Evolutionary conservation across 768 basidiomycete species (phyloP).

Genomic region (Leucosporidium creatinivorum): DNA sequence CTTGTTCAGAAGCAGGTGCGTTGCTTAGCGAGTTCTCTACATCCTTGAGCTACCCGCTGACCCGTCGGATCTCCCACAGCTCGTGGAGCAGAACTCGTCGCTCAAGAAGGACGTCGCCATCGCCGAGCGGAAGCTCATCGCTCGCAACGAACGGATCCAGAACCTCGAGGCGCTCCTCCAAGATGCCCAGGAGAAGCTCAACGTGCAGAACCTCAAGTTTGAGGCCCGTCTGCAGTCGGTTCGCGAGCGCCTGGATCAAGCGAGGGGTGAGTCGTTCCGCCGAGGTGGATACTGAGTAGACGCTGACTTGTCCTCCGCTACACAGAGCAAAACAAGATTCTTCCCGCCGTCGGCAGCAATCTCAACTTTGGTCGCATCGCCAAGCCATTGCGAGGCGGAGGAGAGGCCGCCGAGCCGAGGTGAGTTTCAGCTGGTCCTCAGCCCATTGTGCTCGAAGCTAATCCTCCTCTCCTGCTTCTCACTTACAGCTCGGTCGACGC

Average conservation of each 20-base stretch:
- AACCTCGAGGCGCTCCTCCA: slow-evolving; percentile 87
- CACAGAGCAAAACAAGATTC: slow-evolving; percentile 1
- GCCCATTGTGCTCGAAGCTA: background rate
- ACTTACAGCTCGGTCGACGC: background rate
- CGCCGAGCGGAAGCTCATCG: slow-evolving; percentile 90
- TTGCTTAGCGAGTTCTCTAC: too few relatives aligned
- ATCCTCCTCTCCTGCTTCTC: background rate
- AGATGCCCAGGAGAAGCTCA: slow-evolving; percentile 84
- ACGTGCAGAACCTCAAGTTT: slow-evolving; percentile 91
- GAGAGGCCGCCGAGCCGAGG: slow-evolving; percentile 43
- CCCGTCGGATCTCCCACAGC: slow-evolving; percentile 48
- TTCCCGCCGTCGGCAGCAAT: slow-evolving; percentile 46
- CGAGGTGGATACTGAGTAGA: background rate
- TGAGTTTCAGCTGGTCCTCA: background rate
- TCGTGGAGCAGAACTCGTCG: slow-evolving; percentile 94
- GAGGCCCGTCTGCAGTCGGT: slow-evolving; percentile 86
- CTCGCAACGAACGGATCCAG: slow-evolving; percentile 95
- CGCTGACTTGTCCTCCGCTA: background rate
- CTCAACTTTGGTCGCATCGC: slow-evolving; percentile 90
- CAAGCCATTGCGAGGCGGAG: slow-evolving; percentile 90
- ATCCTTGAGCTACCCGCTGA: background rate
- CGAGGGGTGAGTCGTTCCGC: slow-evolving; percentile 58
- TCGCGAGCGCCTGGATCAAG: slow-evolving; percentile 84
- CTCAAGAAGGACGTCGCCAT: slow-evolving; percentile 96
- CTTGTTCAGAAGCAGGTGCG: slow-evolving; percentile 91